Evolutionary conservation across 352 stramenopile genomes (phyloP).

Genomic region (Pythium monospermum): DNA sequence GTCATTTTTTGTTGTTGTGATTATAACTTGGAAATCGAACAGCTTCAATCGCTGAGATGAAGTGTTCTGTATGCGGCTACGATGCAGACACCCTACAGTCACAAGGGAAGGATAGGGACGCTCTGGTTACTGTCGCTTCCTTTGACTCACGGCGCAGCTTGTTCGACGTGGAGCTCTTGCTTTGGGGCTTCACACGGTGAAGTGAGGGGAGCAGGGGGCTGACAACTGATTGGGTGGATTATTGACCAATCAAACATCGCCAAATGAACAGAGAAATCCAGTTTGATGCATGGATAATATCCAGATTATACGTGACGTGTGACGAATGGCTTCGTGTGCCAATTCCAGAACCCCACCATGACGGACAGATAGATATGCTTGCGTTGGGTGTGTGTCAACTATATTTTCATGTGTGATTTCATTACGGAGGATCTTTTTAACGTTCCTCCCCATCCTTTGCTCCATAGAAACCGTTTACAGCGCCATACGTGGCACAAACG

Average conservation of each 20-base stretch:
- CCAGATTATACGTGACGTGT: conserved; percentile 16
- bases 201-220: conserved; percentile 14
- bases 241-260: conserved; percentile 16
- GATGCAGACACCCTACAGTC: too few relatives aligned
- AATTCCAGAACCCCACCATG: background rate
- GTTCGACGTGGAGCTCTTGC: too few relatives aligned
- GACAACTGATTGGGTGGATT: conserved; percentile 10
- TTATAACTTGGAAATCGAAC: background rate
- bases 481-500: conserved; percentile 89
- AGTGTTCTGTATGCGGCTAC: too few relatives aligned
- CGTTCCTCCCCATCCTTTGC: too few relatives aligned
- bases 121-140: too few relatives aligned
- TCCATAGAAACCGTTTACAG: background rate
- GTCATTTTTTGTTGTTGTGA: conserved; percentile 73
- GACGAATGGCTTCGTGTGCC: background rate
- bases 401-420: conserved; percentile 1
- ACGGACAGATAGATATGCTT: background rate
- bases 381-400: background rate
- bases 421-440: too few relatives aligned
- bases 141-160: too few relatives aligned
- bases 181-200: too few relatives aligned
- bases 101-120: too few relatives aligned
- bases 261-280: conserved; percentile 10
- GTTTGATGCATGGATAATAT: background rate
- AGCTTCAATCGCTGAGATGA: too few relatives aligned